Conservation (phyloP, 2,329 filamentous ascomycete genomes). For the Aureobasidium musti region DNA sequence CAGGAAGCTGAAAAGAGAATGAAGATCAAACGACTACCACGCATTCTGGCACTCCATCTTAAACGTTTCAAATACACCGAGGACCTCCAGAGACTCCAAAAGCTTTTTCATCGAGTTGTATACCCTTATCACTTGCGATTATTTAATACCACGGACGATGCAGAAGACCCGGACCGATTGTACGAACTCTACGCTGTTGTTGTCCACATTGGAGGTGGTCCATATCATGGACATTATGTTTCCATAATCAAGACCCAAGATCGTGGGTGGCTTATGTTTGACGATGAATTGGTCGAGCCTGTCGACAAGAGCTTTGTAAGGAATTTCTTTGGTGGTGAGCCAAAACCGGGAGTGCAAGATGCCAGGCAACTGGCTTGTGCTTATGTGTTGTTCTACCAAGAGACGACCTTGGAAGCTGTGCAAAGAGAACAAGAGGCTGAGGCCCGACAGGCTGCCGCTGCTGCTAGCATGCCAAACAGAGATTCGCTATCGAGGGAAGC, state of each 20-base stretch:
- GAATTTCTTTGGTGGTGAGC: constrained; percentile 93
- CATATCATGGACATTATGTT: constrained; percentile 97
- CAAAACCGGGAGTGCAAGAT: constrained; percentile 44
- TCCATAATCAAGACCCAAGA: constrained; percentile 98
- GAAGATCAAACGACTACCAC: constrained; percentile 95
- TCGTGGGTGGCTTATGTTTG: constrained; percentile 92
- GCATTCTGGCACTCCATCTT: constrained; percentile 86
- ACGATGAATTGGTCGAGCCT: constrained; percentile 97
- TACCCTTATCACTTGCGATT: constrained; percentile 96
- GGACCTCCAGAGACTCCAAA: constrained; percentile 88
- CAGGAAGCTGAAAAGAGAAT: constrained; percentile 99
- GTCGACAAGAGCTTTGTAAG: constrained; percentile 95
- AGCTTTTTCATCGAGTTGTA: constrained; percentile 93
- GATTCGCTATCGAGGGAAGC: constrained; percentile 35
- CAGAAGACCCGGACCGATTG: constrained; percentile 85
- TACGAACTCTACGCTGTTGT: constrained; percentile 98
- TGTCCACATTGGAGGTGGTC: constrained; percentile 93
- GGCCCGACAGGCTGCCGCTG: constrained; percentile 52
- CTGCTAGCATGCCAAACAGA: constrained; percentile 46
- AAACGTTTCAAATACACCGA: constrained; percentile 99
- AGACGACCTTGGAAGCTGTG: constrained; percentile 71
- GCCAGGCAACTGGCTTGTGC: constrained; percentile 77
- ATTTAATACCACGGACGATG: constrained; percentile 96
- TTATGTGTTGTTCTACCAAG: constrained; percentile 97
- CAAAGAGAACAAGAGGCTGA: constrained; percentile 82